Evolutionary conservation across 2,329 filamentous ascomycete species (phyloP).

Genomic region (Elsinoe batatas): DNA sequence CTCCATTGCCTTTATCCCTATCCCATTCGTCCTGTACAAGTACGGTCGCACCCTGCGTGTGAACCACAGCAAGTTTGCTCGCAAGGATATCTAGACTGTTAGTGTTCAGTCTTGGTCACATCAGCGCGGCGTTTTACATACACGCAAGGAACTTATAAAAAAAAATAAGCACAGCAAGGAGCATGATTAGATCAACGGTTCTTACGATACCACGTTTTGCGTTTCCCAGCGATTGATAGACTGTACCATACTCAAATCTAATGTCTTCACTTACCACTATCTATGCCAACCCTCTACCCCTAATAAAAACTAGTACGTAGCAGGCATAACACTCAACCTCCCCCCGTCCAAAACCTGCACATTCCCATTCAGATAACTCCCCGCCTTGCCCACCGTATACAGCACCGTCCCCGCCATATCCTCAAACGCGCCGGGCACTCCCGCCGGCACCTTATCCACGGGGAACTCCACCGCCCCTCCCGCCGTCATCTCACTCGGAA

Average conservation of each 20-base stretch:
- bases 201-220: background rate
- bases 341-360: slow-evolving; percentile 41
- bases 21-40: slow-evolving; percentile 37
- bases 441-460: slow-evolving; percentile 30
- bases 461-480: slow-evolving; percentile 24
- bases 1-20: slow-evolving; percentile 35
- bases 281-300: background rate
- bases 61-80: slow-evolving; percentile 31
- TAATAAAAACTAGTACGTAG: slow-evolving; percentile 15
- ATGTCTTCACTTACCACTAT: background rate
- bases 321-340: slow-evolving; percentile 16
- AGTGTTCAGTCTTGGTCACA: background rate
- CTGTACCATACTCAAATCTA: background rate
- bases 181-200: background rate
- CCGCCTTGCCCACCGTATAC: slow-evolving; percentile 42
- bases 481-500: slow-evolving; percentile 38
- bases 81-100: slow-evolving; percentile 29
- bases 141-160: background rate
- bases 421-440: slow-evolving; percentile 27
- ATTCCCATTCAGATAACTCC: slow-evolving; percentile 46
- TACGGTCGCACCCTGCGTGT: slow-evolving; percentile 33
- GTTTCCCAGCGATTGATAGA: background rate
- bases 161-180: background rate
- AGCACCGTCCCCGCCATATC: slow-evolving; percentile 42
- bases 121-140: background rate